Conservation (phyloP, 495 filamentous ascomycete genomes). For the Hypoxylon fragiforme region DNA sequence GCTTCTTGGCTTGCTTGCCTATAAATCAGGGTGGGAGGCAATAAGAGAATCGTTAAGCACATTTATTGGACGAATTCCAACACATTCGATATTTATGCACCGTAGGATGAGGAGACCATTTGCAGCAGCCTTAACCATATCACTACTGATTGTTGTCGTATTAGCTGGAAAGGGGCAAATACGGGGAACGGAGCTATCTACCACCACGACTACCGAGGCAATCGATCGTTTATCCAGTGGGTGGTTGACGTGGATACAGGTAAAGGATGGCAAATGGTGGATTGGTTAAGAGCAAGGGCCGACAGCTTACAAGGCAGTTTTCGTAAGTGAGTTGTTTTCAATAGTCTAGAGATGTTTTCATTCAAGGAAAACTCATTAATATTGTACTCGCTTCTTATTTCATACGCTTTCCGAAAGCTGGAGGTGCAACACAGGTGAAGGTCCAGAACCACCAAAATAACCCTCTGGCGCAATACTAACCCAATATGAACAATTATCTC, state of each 20-base stretch:
- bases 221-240: neutral
- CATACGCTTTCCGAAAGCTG: too few species aligned
- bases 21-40: constrained; percentile 68
- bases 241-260: constrained; percentile 19
- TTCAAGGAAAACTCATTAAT: neutral
- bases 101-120: constrained; percentile 1
- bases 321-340: neutral
- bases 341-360: constrained; percentile 1
- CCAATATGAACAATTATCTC: neutral
- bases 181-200: neutral
- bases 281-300: neutral
- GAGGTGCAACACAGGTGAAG: too few species aligned
- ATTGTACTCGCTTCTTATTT: neutral
- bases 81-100: constrained; percentile 27
- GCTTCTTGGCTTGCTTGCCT: constrained; percentile 65
- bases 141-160: neutral
- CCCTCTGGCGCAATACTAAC: too few species aligned
- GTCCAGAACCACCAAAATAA: too few species aligned
- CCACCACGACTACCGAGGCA: neutral
- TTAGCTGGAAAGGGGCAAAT: neutral
- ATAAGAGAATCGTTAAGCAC: constrained; percentile 62
- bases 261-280: constrained; percentile 10
- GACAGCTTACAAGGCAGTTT: neutral
- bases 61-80: constrained; percentile 65
- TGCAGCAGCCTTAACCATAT: constrained; percentile 1